Evolutionary conservation across 192 early-diverging fungal species (phyloP).

Genomic region (Coemansia sp.): DNA sequence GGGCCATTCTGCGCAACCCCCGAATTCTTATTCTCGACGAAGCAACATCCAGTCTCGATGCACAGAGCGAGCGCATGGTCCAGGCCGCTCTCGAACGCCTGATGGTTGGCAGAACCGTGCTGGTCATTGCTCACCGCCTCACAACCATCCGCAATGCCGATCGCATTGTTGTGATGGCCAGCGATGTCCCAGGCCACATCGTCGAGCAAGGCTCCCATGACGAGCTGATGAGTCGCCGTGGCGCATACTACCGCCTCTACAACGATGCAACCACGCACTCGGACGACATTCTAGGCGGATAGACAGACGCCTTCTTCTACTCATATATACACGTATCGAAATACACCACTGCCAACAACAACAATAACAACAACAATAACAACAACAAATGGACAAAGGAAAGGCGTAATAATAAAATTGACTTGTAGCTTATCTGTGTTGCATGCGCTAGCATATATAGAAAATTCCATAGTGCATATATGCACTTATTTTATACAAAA

Average conservation of each 20-base stretch:
- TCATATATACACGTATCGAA: not conserved
- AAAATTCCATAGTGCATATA: too few species aligned
- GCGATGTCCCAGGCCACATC: constrained; percentile 52
- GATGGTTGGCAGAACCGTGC: constrained; percentile 74
- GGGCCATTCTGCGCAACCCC: constrained; percentile 62
- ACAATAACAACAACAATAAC: too few species aligned
- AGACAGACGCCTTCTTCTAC: not conserved
- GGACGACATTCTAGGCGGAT: not conserved
- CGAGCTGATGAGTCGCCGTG: constrained; percentile 37
- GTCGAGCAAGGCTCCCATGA: constrained; percentile 54
- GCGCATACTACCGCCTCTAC: constrained; percentile 50
- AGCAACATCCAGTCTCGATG: constrained; percentile 75
- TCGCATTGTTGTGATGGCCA: constrained; percentile 70
- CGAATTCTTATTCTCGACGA: constrained; percentile 80
- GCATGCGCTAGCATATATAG: too few species aligned
- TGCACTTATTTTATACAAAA: too few species aligned
- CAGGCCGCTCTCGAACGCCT: constrained; percentile 74
- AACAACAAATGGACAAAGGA: too few species aligned
- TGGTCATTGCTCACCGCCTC: constrained; percentile 83
- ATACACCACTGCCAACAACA: not conserved
- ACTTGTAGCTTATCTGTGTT: too few species aligned
- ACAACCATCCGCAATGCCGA: constrained; percentile 80
- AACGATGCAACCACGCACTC: constrained; percentile 7
- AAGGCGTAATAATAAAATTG: too few species aligned
- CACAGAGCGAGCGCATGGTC: constrained; percentile 70